Conservation (phyloP, 768 basidiomycete genomes). For the Mycena crocata region DNA sequence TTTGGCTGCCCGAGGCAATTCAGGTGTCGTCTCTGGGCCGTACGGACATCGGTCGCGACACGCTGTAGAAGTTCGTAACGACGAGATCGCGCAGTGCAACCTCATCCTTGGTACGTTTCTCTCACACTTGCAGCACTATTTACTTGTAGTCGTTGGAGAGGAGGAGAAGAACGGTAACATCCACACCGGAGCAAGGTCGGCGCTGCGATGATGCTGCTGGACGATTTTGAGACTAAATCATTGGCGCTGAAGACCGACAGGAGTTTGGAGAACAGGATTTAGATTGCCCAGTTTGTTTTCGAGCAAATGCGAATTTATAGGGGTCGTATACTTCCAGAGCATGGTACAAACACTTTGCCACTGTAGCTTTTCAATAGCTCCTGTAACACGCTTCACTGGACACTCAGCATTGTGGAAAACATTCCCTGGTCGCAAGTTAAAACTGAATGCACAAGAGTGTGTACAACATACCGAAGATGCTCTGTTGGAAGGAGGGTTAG, state of each 20-base stretch:
- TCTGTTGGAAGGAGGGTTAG: not conserved
- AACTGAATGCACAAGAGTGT: no score
- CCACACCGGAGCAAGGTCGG: constrained; percentile 88
- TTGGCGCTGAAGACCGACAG: constrained; percentile 72
- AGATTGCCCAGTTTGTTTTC: constrained; percentile 2
- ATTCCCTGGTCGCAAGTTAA: no score
- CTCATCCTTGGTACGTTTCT: constrained; percentile 87
- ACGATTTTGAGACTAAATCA: constrained; percentile 77
- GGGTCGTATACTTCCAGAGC: not conserved
- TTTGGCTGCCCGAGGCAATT: no score
- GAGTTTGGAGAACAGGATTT: constrained; percentile 58
- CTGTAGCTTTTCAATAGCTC: constrained; percentile 4
- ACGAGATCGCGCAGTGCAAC: constrained; percentile 97
- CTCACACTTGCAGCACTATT: constrained; percentile 13
- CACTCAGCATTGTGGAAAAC: not conserved
- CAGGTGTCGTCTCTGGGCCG: constrained; percentile 89
- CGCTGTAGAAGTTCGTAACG: constrained; percentile 94
- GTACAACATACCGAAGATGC: no score
- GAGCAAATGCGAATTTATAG: not conserved
- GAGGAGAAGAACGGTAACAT: constrained; percentile 96
- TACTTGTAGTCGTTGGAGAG: constrained; percentile 86
- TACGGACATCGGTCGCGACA: constrained; percentile 92
- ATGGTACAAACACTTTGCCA: not conserved
- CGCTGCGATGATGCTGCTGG: constrained; percentile 79
- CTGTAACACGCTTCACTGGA: constrained; percentile 15